Evolutionary conservation across 305 asterid genomes (phyloP).

Genomic region (Salvia sclarea): DNA sequence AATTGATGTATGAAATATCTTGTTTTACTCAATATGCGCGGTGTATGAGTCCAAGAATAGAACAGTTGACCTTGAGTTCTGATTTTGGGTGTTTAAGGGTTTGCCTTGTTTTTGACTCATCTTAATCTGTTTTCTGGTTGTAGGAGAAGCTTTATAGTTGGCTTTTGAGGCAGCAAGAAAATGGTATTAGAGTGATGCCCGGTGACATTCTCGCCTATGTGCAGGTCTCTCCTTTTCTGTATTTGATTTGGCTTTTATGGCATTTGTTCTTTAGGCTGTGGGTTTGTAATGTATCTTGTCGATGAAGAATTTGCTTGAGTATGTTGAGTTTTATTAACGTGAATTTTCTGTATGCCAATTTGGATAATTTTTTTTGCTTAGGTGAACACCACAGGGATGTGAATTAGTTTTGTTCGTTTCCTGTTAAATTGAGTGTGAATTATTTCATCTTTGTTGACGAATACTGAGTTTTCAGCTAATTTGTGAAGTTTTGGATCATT

Average conservation of each 20-base stretch:
- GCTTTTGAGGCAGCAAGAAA: conserved; percentile 87
- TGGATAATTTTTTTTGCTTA: neutral
- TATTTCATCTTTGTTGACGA: neutral
- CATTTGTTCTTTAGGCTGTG: neutral
- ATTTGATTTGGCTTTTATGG: neutral
- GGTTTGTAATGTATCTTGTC: conserved; percentile 9
- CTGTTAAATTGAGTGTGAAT: neutral
- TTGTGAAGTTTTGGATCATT: too few species aligned
- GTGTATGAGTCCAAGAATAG: neutral
- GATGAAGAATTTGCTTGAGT: neutral
- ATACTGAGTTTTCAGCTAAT: neutral
- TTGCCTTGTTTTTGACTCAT: neutral
- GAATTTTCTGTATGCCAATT: neutral
- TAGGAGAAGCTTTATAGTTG: conserved; percentile 83
- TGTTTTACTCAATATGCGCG: neutral
- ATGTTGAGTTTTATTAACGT: neutral
- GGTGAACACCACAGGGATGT: neutral
- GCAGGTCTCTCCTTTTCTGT: conserved; percentile 50
- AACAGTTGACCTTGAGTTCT: neutral
- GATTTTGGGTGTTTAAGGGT: neutral
- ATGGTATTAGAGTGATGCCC: conserved; percentile 75
- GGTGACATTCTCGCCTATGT: conserved; percentile 64
- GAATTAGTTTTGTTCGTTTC: neutral
- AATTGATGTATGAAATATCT: neutral
- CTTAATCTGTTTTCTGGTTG: neutral